Conservation (phyloP, 75 land plant species). For the Cunninghamia lanceolata region DNA sequence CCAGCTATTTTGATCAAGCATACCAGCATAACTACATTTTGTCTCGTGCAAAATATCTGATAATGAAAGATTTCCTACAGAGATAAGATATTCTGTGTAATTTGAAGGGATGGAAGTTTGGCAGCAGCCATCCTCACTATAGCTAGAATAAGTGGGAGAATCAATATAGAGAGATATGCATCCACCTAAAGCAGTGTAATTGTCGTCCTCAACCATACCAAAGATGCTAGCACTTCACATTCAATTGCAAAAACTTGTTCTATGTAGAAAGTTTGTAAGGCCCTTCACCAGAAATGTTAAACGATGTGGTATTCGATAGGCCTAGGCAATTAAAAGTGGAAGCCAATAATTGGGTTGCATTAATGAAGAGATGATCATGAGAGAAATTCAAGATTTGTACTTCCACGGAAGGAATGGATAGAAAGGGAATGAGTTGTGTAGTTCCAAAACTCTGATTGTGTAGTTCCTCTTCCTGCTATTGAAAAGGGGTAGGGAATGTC, state of each 20-base stretch:
- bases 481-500: no score
- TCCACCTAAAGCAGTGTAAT: not conserved
- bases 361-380: no score
- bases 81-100: not conserved
- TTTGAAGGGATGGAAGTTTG: not conserved
- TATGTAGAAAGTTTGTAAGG: not conserved
- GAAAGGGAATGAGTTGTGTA: not conserved
- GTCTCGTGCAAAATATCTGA: no score
- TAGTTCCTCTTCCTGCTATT: not conserved
- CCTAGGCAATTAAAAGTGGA: no score
- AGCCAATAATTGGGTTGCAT: no score
- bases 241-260: not conserved
- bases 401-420: no score
- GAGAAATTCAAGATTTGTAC: no score
- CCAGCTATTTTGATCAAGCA: no score
- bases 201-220: not conserved
- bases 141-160: not conserved
- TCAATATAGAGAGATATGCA: not conserved
- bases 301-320: not conserved
- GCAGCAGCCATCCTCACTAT: not conserved
- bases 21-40: not conserved
- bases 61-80: not conserved
- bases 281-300: not conserved
- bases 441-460: not conserved
- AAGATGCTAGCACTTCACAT: not conserved